phyloP scores from a whole-genome alignment of 2,329 filamentous ascomycete genomes.

The Aspergillus pseudotamarii region DNA sequence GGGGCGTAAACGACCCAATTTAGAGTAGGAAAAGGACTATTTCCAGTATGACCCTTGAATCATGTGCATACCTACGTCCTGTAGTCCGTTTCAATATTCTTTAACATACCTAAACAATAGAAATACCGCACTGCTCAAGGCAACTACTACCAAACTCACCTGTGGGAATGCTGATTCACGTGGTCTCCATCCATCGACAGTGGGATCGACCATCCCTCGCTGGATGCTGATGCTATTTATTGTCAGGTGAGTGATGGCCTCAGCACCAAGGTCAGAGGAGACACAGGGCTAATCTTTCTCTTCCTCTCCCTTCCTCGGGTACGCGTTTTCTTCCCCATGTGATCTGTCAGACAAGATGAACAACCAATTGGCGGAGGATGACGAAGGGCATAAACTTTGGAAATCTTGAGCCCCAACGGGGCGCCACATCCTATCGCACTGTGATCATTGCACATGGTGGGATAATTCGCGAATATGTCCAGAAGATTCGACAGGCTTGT shows the following conservation, averaged over 20 bases:
- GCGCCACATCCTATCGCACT: neutral
- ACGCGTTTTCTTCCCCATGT: neutral
- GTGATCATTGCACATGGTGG: neutral
- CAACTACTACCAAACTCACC: neutral
- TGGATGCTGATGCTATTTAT: neutral
- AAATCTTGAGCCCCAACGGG: neutral
- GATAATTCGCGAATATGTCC: neutral
- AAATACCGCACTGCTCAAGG: conserved; percentile 2
- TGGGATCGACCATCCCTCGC: neutral
- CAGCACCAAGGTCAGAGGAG: neutral
- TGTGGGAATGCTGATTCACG: neutral
- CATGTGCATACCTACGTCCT: neutral
- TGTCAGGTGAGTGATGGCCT: neutral
- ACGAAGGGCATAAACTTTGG: neutral
- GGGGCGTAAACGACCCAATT: neutral
- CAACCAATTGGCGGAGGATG: neutral
- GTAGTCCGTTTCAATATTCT: neutral
- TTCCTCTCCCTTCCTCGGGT: neutral
- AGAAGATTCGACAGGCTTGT: neutral
- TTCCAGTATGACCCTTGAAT: neutral
- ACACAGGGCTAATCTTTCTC: neutral
- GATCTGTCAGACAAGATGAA: neutral
- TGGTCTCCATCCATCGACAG: neutral
- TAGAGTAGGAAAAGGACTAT: neutral
- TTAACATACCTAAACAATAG: neutral